phyloP scores from a whole-genome alignment of 495 filamentous ascomycete genomes.

The Annulohypoxylon bovei region DNA sequence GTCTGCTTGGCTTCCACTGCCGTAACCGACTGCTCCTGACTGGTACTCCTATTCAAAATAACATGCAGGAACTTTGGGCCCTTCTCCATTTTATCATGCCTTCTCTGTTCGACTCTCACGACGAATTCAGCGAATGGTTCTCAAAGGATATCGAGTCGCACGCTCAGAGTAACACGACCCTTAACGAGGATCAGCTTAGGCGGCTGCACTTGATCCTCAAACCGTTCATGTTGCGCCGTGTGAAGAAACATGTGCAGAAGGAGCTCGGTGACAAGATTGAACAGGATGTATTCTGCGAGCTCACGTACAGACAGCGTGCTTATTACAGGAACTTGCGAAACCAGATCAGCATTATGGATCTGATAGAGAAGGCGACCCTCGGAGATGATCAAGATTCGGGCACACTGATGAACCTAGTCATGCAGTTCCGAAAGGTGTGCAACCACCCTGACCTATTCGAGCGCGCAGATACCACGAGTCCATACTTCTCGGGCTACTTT shows the following conservation, averaged over 20 bases:
- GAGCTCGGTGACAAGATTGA: constrained; percentile 99
- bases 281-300: constrained; percentile 92
- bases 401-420: constrained; percentile 98
- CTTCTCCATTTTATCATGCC: constrained; percentile 99
- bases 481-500: constrained; percentile 81
- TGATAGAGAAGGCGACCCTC: constrained; percentile 95
- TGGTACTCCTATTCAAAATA: constrained; percentile 98
- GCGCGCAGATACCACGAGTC: constrained; percentile 88
- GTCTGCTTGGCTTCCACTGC: constrained; percentile 90
- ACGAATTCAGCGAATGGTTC: constrained; percentile 99
- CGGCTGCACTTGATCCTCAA: constrained; percentile 99
- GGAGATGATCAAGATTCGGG: constrained; percentile 95
- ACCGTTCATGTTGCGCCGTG: constrained; percentile 98
- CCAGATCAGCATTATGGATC: constrained; percentile 97
- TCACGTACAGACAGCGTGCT: constrained; percentile 97
- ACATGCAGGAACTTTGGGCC: constrained; percentile 99
- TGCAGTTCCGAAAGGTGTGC: constrained; percentile 99
- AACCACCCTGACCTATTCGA: constrained; percentile 98
- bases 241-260: constrained; percentile 99
- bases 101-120: constrained; percentile 95
- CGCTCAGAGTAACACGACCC: constrained; percentile 96
- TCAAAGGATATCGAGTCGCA: constrained; percentile 99
- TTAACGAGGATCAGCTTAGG: constrained; percentile 96
- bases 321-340: constrained; percentile 91
- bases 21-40: constrained; percentile 94